These are phyloP conservation scores for Amanita brunnescens DNA, from an alignment of 768 basidiomycete species.

Conservation along the genomic window DNA sequence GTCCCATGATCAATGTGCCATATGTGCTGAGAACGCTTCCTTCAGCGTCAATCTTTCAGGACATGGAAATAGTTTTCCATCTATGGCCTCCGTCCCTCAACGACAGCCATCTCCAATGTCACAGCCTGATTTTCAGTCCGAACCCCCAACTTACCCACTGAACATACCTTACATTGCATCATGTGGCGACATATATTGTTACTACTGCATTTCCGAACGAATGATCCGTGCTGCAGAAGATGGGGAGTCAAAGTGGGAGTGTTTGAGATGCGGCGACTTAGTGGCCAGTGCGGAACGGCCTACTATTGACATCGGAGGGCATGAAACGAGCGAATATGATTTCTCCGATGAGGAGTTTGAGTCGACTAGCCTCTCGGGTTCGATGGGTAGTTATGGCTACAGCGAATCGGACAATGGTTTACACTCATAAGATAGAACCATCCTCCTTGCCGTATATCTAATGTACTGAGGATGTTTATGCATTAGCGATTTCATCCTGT, in stretches of 20 bases:
- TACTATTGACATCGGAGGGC: constrained; percentile 33
- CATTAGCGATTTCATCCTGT: constrained; percentile 36
- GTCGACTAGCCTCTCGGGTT: constrained; percentile 48
- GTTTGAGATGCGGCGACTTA: constrained; percentile 65
- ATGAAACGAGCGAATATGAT: constrained; percentile 47
- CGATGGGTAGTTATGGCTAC: constrained; percentile 34
- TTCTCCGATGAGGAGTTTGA: constrained; percentile 43
- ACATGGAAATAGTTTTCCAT: constrained; percentile 39
- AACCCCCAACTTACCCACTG: constrained; percentile 55
- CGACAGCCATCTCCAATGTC: constrained; percentile 15
- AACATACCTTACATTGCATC: constrained; percentile 77
- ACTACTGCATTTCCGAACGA: constrained; percentile 82
- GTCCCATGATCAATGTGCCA: constrained; percentile 73
- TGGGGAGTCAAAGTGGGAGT: constrained; percentile 62
- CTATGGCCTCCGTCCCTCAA: constrained; percentile 19
- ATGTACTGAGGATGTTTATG: constrained; percentile 8
- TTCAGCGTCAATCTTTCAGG: constrained; percentile 50
- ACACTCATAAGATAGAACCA: neutral
- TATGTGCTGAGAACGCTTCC: constrained; percentile 75
- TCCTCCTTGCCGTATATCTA: neutral
- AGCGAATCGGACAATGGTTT: constrained; percentile 29
- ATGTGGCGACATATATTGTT: constrained; percentile 87
- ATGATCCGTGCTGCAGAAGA: constrained; percentile 67
- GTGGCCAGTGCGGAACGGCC: constrained; percentile 62
- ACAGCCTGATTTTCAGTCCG: constrained; percentile 22